Evolutionary conservation across 768 basidiomycete genomes (phyloP), one percentile per base, ranked within the genome.

Genomic region (Chalciporus pseudorubinellus): DNA sequence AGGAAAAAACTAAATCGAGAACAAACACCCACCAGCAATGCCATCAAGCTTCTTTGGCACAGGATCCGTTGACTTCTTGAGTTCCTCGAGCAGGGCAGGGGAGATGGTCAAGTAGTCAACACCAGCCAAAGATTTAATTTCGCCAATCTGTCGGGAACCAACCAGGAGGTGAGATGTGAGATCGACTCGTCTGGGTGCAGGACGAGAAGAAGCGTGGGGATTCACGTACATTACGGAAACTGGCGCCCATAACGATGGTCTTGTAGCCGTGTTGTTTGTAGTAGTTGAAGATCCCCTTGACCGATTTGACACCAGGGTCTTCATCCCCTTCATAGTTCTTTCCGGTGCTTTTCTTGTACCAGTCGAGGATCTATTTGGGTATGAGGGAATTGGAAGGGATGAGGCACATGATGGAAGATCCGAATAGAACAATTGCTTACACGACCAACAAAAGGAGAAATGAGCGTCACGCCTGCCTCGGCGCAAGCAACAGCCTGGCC

Each of bases 201-300:
- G 24, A 38, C 14, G 50, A 22, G 28, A 20, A 48, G 14, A 38
- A 6, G 19, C 24, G 34, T 38, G 12, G 20, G 31, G 11, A 43
- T 46, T 16, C 3, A 76, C 88, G 51, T 61, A 94, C 87, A 79
- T 98, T 98, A 69, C 97, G 90, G 94, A 99, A 98, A 28, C 93
- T 95, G 53, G 97, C 97, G 68, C 95, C 97, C 97, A 98, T 98
- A 71, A 98, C 95, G 73, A 99, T 98, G 62, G 97, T 99, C 66
- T 94, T 92, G 83, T 99, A 98, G 53, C 82, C 81, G 75, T 98
- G 83, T 70, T 97, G 94, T 82, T 98, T 98, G 84, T 99, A 99
- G 74, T 94, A 98, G 80, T 95, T 91, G 85, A 87, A 99, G 78
- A 99, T 99, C 74, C 81, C 89, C 78, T 91, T 87, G 56, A 99